phyloP scores from a whole-genome alignment of 2,329 filamentous ascomycete species.

The Fusarium anthophilum region DNA sequence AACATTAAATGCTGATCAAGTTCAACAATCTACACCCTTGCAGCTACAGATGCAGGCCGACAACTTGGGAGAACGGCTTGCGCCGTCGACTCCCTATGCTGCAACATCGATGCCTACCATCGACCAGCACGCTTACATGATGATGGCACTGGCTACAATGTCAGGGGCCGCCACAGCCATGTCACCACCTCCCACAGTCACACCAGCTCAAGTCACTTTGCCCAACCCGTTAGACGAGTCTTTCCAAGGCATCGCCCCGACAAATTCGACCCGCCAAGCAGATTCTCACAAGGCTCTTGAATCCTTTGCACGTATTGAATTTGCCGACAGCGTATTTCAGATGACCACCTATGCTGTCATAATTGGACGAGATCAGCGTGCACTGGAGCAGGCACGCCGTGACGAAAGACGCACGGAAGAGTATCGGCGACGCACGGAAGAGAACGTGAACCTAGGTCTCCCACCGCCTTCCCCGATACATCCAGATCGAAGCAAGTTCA shows the following conservation, averaged over 20 bases:
- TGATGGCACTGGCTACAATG: constrained; percentile 57
- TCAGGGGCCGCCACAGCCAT: constrained; percentile 49
- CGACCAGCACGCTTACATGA: constrained; percentile 54
- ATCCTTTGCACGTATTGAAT: constrained; percentile 71
- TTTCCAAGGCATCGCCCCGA: constrained; percentile 42
- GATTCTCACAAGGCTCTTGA: constrained; percentile 57
- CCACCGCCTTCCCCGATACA: constrained; percentile 61
- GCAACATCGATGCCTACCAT: constrained; percentile 46
- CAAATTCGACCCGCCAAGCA: constrained; percentile 48
- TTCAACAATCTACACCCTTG: constrained; percentile 35
- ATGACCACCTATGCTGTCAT: constrained; percentile 80
- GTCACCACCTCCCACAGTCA: constrained; percentile 56
- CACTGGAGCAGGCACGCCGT: constrained; percentile 63
- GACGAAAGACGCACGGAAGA: constrained; percentile 60
- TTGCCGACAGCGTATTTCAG: constrained; percentile 79
- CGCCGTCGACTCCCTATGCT: constrained; percentile 48
- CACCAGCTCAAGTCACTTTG: constrained; percentile 57
- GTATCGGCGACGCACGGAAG: constrained; percentile 56
- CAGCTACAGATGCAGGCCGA: constrained; percentile 28
- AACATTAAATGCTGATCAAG: constrained; percentile 11
- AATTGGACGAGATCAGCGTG: constrained; percentile 75
- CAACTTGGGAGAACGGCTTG: constrained; percentile 40
- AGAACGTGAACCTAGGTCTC: constrained; percentile 59
- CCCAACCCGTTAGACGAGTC: constrained; percentile 49
- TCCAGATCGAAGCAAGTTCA: constrained; percentile 64